These are phyloP conservation scores for Starmerella tilneyi DNA, from an alignment of 805 yeast species.

Conservation along the genomic window DNA sequence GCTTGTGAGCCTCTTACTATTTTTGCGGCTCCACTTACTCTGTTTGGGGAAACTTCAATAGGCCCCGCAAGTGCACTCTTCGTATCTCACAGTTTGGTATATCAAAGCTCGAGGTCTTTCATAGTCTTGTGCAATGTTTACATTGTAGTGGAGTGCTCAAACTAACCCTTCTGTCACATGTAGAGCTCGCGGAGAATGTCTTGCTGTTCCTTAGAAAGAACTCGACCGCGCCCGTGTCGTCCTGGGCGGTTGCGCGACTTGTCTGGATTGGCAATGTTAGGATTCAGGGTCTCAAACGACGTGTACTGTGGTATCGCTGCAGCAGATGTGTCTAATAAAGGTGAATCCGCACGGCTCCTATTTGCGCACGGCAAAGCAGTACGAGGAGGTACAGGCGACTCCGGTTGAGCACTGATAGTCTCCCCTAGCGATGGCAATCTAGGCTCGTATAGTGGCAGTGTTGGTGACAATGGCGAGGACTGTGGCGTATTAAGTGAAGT, in stretches of 20 bases:
- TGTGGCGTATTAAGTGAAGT: no score
- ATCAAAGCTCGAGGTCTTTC: no score
- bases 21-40: no score
- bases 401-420: no score
- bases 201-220: constrained; percentile 44
- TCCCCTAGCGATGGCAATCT: no score
- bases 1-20: no score
- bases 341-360: background rate
- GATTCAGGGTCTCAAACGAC: constrained; percentile 26
- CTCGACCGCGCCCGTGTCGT: constrained; percentile 29
- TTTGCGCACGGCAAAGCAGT: background rate
- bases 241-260: constrained; percentile 15
- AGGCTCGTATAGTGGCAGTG: no score
- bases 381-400: background rate
- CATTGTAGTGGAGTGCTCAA: background rate
- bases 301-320: constrained; percentile 23
- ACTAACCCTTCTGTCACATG: constrained; percentile 10
- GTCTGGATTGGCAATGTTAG: constrained; percentile 23
- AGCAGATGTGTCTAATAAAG: background rate
- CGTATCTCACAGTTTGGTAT: no score
- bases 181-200: constrained; percentile 42
- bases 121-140: no score
- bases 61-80: no score
- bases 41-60: no score
- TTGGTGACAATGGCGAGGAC: no score